Percentiles rank a stretch among this genome's conserved stretches.
phyloP scores from a whole-genome alignment of 1,284 basidiomycete species.

The Coniferiporia sulphurascens region DNA sequence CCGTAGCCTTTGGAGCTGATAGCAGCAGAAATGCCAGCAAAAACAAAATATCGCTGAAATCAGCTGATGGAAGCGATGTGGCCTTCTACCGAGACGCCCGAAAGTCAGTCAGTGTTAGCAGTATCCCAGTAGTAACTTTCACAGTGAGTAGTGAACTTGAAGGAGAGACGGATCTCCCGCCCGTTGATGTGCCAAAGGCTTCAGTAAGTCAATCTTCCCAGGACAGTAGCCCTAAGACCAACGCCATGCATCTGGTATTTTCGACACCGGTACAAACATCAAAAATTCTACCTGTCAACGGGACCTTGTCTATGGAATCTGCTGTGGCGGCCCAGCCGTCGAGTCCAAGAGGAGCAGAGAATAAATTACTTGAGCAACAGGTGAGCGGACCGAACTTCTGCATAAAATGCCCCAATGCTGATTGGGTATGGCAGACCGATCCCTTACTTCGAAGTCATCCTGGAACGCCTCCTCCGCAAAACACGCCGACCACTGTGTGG shows the following conservation, averaged over 20 bases:
- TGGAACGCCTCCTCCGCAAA: conserved; percentile 18
- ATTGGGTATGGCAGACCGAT: conserved; percentile 1
- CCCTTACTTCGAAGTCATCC: conserved; percentile 10
- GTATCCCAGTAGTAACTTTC: conserved; percentile 40
- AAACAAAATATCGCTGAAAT: conserved; percentile 45
- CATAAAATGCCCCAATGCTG: not conserved
- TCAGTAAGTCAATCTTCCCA: not conserved
- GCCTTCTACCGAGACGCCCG: conserved; percentile 64
- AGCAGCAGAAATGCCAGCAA: conserved; percentile 22
- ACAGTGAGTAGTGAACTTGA: conserved; percentile 75
- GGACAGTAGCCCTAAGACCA: not conserved
- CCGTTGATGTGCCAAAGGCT: not conserved
- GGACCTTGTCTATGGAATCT: not conserved
- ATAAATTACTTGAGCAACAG: conserved; percentile 3
- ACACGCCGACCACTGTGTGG: conserved; percentile 34
- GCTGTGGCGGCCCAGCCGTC: not conserved
- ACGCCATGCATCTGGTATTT: not conserved
- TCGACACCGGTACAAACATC: not conserved
- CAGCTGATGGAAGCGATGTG: conserved; percentile 63
- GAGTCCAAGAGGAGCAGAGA: not conserved
- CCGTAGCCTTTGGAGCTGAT: conserved; percentile 24
- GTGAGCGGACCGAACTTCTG: not conserved
- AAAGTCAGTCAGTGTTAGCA: conserved; percentile 38
- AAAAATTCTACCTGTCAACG: not conserved
- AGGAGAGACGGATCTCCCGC: not conserved